These are phyloP conservation scores for Boeremia exigua DNA, from an alignment of 2,329 filamentous ascomycete species.

Conservation along the genomic window DNA sequence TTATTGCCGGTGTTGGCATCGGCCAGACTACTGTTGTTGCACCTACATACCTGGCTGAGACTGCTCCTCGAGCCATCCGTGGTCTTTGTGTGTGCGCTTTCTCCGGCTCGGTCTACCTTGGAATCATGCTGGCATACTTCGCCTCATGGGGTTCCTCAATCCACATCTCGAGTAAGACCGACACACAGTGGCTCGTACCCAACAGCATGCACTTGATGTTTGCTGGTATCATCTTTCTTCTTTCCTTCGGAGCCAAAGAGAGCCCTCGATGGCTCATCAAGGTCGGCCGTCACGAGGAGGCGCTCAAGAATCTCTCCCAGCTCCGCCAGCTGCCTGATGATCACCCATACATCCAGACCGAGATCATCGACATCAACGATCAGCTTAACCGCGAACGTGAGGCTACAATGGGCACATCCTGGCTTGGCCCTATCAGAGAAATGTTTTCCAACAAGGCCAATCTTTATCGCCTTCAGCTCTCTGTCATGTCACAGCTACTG, in stretches of 20 bases:
- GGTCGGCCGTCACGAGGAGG: slow-evolving; percentile 64
- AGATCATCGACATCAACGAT: slow-evolving; percentile 69
- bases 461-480: slow-evolving; percentile 74
- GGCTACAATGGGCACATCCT: slow-evolving; percentile 70
- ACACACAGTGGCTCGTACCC: slow-evolving; percentile 65
- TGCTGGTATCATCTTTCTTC: slow-evolving; percentile 71
- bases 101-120: slow-evolving; percentile 72
- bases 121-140: slow-evolving; percentile 81
- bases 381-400: slow-evolving; percentile 75
- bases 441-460: slow-evolving; percentile 72
- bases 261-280: slow-evolving; percentile 76
- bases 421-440: slow-evolving; percentile 70
- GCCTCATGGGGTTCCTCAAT: slow-evolving; percentile 64
- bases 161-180: slow-evolving; percentile 56
- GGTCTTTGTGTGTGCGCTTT: slow-evolving; percentile 77
- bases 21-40: slow-evolving; percentile 72
- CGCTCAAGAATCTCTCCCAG: slow-evolving; percentile 60
- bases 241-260: slow-evolving; percentile 73
- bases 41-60: slow-evolving; percentile 76
- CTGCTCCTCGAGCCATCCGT: slow-evolving; percentile 70
- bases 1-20: slow-evolving; percentile 70
- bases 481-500: slow-evolving; percentile 72
- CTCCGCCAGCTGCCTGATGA: slow-evolving; percentile 66
- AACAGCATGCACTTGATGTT: slow-evolving; percentile 81
- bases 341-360: slow-evolving; percentile 66